Percentiles rank a stretch among this genome's conserved stretches.
Evolutionary conservation across 2,329 filamentous ascomycete genomes (phyloP).

Genomic region (Diaporthe nobilis): DNA sequence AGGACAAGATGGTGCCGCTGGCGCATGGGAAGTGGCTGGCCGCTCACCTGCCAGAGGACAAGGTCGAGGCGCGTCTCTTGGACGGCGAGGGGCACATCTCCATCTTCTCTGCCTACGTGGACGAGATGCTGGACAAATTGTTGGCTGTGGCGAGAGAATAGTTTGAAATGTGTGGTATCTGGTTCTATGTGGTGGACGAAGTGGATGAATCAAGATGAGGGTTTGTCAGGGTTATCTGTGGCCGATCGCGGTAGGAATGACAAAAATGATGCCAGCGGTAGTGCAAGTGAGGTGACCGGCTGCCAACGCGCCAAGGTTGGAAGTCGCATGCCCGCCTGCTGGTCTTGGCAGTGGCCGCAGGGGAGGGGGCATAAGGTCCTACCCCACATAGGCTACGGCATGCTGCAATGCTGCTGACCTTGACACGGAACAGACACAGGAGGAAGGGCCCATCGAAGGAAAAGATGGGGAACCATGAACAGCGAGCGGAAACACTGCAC

Average conservation of each 20-base stretch:
- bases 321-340: background rate
- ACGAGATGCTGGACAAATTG: slow-evolving; percentile 37
- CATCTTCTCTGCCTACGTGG: background rate
- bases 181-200: too few relatives aligned
- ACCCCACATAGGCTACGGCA: slow-evolving; percentile 13
- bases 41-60: slow-evolving; percentile 43
- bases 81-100: slow-evolving; percentile 46
- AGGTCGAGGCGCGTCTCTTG: slow-evolving; percentile 42
- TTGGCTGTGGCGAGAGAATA: slow-evolving; percentile 25
- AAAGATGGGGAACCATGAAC: slow-evolving; percentile 38
- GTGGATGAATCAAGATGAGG: too few relatives aligned
- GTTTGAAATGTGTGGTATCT: too few relatives aligned
- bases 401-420: background rate
- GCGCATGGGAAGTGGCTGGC: slow-evolving; percentile 46
- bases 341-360: background rate
- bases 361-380: slow-evolving; percentile 7
- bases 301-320: slow-evolving; percentile 24
- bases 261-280: slow-evolving; percentile 34
- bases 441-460: slow-evolving; percentile 18
- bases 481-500: background rate
- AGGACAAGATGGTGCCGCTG: slow-evolving; percentile 47
- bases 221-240: background rate
- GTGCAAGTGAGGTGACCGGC: slow-evolving; percentile 37
- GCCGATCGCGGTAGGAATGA: background rate
- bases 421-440: background rate